Base-by-base conservation (phyloP, 352 stramenopile species). In the Phytophthora capsici region DNA sequence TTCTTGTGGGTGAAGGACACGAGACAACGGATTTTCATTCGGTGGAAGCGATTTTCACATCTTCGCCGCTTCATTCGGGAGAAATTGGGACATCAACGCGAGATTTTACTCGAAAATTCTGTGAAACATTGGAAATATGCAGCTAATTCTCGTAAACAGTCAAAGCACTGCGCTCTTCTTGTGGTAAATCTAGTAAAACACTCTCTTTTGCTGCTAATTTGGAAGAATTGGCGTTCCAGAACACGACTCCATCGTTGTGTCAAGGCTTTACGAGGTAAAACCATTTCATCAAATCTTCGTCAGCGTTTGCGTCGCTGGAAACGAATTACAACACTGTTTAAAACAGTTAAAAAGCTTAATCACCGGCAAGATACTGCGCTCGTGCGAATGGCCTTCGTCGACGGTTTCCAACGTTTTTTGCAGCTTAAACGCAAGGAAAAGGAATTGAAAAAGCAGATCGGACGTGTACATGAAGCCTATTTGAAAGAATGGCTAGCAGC, bases 1-100 rank as follows among this genome's bases (percentile, higher is more conserved):
- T 16, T 73, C 10, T 23, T 86, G 25, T 82, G 68, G 59, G 51
- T 57, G 28, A 45, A 47, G 8, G 52, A 82, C 17, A 38, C 65
- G 6, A 36, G 47, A 4, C 55, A 28, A 34, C 38, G 26, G 5
- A 48, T 3, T 19, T 77, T 73, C 40, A 14, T 41, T 13, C 28
- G 37, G 2, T 80, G 69, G 73, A 76, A 48, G 28, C 25, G 41
- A 4, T 74, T 50, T 17, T 17, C 52, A 13, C 28, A 8, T 4
- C 41, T 69, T 14, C 40, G 44, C 20, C 32, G 37, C 1, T 41
- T 74, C 7, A 23, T 63, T 20, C 38, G 34, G 12, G 50, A 19
- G 28, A 52, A 69, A 28, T 23, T 65, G 0, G 23, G 4, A 4
- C 53, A 9, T 19, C 60, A 63, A 6, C 50, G 37, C 8, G 19